Percentiles rank a stretch among this genome's conserved stretches.
Evolutionary conservation across 2,329 filamentous ascomycete species (phyloP).

Genomic region (Talaromyces verruculosus): DNA sequence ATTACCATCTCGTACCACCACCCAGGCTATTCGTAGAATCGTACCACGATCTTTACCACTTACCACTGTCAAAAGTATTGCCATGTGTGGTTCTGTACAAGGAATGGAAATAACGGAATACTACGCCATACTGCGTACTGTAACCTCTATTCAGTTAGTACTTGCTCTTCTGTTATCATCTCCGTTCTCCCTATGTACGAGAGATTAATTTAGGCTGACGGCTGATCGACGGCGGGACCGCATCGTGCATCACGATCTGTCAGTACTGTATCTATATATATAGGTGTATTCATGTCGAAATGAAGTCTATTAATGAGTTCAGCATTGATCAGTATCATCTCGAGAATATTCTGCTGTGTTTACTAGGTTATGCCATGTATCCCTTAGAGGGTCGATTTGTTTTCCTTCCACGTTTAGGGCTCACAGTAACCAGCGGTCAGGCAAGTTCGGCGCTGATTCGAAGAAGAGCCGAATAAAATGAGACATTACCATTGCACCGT

Average conservation of each 20-base stretch:
- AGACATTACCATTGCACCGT: neutral
- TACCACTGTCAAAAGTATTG: neutral
- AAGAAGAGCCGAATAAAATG: constrained; percentile 35
- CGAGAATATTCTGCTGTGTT: too few species aligned
- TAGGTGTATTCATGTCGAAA: neutral
- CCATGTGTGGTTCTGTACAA: constrained; percentile 8
- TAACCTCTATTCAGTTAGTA: neutral
- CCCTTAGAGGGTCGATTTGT: neutral
- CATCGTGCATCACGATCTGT: constrained; percentile 21
- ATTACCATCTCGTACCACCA: constrained; percentile 11
- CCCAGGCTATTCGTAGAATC: neutral
- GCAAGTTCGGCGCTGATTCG: constrained; percentile 30
- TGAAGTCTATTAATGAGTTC: neutral
- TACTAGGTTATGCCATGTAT: neutral
- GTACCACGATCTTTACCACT: neutral
- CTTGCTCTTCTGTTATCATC: neutral
- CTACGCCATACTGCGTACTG: neutral
- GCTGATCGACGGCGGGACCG: constrained; percentile 18
- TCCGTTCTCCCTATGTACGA: neutral
- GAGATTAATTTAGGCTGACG: constrained; percentile 11
- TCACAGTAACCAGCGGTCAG: constrained; percentile 37
- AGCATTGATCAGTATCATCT: neutral
- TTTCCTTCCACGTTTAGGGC: neutral
- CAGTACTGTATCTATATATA: neutral
- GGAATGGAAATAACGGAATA: neutral